Percentiles rank a stretch among this genome's conserved stretches.
Conservation (phyloP, 306 rosid genomes). For the Carpinus fangiana region DNA sequence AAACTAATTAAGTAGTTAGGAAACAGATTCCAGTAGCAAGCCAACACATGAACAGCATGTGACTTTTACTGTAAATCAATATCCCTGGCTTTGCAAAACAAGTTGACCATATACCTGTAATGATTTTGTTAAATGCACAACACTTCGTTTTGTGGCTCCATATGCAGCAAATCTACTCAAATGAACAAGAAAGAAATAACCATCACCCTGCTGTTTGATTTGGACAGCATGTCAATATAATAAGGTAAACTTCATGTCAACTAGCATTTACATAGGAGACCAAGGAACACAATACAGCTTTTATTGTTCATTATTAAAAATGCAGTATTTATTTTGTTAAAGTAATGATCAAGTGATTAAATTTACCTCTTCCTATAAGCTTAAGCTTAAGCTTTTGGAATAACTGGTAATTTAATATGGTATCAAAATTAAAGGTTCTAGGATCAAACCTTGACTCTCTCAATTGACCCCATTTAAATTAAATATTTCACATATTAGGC, state of each 20-base stretch:
- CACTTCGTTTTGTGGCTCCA: constrained; percentile 98
- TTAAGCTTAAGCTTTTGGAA: no score
- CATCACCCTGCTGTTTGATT: not conserved
- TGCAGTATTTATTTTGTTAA: no score
- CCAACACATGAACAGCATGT: not conserved
- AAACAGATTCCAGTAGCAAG: not conserved
- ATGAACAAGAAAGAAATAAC: constrained; percentile 17
- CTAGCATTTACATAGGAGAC: not conserved
- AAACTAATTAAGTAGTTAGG: not conserved
- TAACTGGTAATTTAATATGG: no score
- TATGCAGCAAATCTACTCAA: constrained; percentile 89
- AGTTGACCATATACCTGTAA: constrained; percentile 61
- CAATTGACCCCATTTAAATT: no score
- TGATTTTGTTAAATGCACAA: constrained; percentile 92
- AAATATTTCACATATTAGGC: no score
- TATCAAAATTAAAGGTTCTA: no score
- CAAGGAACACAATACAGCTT: not conserved
- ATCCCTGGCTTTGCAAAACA: constrained; percentile 12
- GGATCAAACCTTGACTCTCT: no score
- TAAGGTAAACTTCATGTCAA: not conserved
- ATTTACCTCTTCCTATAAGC: no score
- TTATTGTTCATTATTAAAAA: not conserved
- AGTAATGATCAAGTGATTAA: no score
- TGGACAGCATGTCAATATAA: not conserved
- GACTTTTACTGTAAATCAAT: constrained; percentile 7